Conservation (phyloP, 2,329 filamentous ascomycete genomes). For the Rhynchosporium agropyri region DNA sequence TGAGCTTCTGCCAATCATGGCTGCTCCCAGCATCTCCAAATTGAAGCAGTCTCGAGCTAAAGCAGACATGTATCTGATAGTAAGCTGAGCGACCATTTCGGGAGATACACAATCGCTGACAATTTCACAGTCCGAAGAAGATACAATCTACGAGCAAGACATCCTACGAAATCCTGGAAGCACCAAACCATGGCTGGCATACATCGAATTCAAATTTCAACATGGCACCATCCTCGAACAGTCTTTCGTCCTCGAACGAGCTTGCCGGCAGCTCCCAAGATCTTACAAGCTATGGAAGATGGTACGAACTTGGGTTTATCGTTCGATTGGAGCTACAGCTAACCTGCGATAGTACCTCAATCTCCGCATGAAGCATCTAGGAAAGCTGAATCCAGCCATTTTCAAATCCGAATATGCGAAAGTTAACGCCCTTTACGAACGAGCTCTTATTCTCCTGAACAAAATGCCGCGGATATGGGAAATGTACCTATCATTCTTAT, state of each 20-base stretch:
- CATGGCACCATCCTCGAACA: conserved; percentile 86
- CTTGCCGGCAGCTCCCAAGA: conserved; percentile 84
- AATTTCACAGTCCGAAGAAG: conserved; percentile 71
- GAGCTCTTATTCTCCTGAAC: conserved; percentile 88
- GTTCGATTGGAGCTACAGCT: conserved; percentile 22
- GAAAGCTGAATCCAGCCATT: conserved; percentile 78
- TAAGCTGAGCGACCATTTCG: conserved; percentile 29
- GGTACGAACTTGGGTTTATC: conserved; percentile 50
- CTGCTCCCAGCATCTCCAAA: conserved; percentile 39
- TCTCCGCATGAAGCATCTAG: conserved; percentile 79
- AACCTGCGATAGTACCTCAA: conserved; percentile 69
- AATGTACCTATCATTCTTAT: conserved; percentile 89
- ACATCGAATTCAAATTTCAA: conserved; percentile 86
- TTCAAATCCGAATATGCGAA: conserved; percentile 84
- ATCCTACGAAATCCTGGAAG: conserved; percentile 82
- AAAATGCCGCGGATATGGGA: conserved; percentile 99
- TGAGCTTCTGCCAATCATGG: conserved; percentile 44
- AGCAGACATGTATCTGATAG: conserved; percentile 44
- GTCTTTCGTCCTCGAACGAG: conserved; percentile 84
- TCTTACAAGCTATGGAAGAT: conserved; percentile 99
- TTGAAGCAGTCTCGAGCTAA: conserved; percentile 38
- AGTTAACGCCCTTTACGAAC: conserved; percentile 92
- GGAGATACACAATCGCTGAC: conserved; percentile 28
- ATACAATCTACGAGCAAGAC: conserved; percentile 96
- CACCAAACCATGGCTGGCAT: conserved; percentile 93